Percentiles rank a stretch among this genome's conserved stretches.
phyloP scores from a whole-genome alignment of 106 monocot species.

The Allium cepa region DNA sequence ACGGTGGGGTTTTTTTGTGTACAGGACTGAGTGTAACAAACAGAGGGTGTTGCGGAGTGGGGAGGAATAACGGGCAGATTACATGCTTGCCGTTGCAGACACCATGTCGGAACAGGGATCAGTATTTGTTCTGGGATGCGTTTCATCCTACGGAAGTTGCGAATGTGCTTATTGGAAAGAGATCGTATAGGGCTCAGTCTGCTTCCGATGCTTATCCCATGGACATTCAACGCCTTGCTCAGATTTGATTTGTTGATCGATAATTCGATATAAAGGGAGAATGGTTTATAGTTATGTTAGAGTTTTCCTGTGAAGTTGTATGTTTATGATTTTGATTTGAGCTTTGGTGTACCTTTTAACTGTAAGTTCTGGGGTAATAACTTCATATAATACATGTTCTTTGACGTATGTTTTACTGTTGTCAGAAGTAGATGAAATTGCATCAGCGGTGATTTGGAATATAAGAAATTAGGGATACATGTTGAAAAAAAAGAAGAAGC shows the following conservation, averaged over 20 bases:
- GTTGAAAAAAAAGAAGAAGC: too few species aligned
- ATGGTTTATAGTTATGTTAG: too few species aligned
- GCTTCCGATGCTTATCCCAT: constrained; percentile 51
- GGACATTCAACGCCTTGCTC: constrained; percentile 58
- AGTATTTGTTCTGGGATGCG: constrained; percentile 86
- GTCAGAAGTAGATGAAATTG: too few species aligned
- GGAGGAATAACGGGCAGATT: constrained; percentile 87
- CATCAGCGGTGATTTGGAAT: too few species aligned
- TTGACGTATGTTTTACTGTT: too few species aligned
- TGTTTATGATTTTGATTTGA: too few species aligned
- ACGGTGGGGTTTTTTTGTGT: neutral
- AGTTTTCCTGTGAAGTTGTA: too few species aligned
- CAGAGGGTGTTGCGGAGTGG: constrained; percentile 85
- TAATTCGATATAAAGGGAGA: neutral
- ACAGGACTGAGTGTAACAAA: constrained; percentile 65
- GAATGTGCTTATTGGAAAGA: constrained; percentile 51
- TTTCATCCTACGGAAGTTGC: constrained; percentile 84
- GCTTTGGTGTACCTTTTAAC: too few species aligned
- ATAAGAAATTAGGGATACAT: too few species aligned
- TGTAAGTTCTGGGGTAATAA: too few species aligned
- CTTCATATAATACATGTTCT: too few species aligned
- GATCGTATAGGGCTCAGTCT: constrained; percentile 55
- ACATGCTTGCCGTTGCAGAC: constrained; percentile 79
- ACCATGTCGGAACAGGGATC: constrained; percentile 51
- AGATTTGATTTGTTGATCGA: constrained; percentile 19